Conservation (phyloP, 805 yeast genomes). For the Saccharomycopsis malanga region DNA sequence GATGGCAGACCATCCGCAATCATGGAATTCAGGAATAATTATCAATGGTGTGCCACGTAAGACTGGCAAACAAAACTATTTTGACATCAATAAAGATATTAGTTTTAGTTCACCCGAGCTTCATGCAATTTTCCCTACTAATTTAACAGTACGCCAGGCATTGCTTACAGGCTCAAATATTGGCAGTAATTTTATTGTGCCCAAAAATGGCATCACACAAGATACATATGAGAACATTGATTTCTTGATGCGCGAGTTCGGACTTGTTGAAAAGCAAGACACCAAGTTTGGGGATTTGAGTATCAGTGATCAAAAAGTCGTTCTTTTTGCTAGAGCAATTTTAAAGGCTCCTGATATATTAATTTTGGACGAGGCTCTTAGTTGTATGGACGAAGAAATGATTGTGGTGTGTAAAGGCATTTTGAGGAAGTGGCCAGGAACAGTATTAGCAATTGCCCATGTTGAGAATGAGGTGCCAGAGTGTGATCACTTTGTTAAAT, state of each 20-base stretch:
- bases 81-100: slow-evolving; percentile 68
- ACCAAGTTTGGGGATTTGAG: slow-evolving; percentile 45
- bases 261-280: slow-evolving; percentile 34
- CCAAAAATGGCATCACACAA: slow-evolving; percentile 27
- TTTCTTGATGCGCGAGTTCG: slow-evolving; percentile 41
- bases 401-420: slow-evolving; percentile 49
- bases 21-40: slow-evolving; percentile 70
- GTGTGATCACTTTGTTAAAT: slow-evolving; percentile 46
- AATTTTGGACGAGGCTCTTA: slow-evolving; percentile 86
- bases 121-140: slow-evolving; percentile 73
- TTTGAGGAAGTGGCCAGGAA: slow-evolving; percentile 52
- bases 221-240: slow-evolving; percentile 36
- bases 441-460: slow-evolving; percentile 79
- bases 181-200: slow-evolving; percentile 4
- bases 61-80: slow-evolving; percentile 71
- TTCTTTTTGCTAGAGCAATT: slow-evolving; percentile 68
- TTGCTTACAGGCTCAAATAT: slow-evolving; percentile 56
- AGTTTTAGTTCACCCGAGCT: slow-evolving; percentile 91
- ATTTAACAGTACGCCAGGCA: slow-evolving; percentile 45
- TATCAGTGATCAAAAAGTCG: slow-evolving; percentile 71
- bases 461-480: slow-evolving; percentile 70
- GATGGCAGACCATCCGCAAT: slow-evolving; percentile 94
- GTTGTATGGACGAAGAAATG: slow-evolving; percentile 72
- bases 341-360: slow-evolving; percentile 71
- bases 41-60: slow-evolving; percentile 61